Percentiles rank a stretch among this genome's conserved stretches.
Conservation (phyloP, 352 stramenopile species). For the Pseudoperonospora humuli region DNA sequence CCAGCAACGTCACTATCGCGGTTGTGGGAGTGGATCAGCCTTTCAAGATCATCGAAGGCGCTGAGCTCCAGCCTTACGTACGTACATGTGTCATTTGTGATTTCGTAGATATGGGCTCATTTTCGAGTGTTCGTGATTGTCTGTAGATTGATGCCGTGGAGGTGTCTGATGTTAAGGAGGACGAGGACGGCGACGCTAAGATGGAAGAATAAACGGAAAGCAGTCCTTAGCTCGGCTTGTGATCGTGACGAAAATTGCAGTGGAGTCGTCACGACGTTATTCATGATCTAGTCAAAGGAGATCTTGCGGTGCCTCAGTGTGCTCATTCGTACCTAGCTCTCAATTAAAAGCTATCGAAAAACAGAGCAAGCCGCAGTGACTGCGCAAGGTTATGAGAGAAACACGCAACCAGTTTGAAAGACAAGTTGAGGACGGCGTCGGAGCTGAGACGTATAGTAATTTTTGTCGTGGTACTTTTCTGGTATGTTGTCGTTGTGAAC, state of each 20-base stretch:
- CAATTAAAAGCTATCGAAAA: conserved; percentile 7
- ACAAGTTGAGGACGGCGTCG: conserved; percentile 6
- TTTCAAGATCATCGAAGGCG: conserved; percentile 92
- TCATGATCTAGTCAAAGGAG: conserved; percentile 3
- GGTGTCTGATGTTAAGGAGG: conserved; percentile 71
- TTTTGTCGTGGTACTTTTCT: conserved; percentile 1
- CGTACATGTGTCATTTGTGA: neutral
- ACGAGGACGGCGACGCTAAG: conserved; percentile 72
- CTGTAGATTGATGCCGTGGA: conserved; percentile 79
- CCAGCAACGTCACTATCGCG: conserved; percentile 88
- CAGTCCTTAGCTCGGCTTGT: conserved; percentile 2
- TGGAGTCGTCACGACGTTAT: neutral
- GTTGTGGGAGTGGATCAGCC: conserved; percentile 92
- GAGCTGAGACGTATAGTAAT: neutral
- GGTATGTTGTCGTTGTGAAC: conserved; percentile 4
- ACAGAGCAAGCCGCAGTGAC: conserved; percentile 6
- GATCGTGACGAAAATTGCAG: conserved; percentile 3
- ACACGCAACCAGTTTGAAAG: conserved; percentile 29
- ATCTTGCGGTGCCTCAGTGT: conserved; percentile 3
- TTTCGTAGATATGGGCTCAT: neutral
- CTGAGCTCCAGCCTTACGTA: conserved; percentile 92
- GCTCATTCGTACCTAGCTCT: conserved; percentile 6
- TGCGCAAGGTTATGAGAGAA: conserved; percentile 17
- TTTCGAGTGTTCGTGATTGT: neutral
- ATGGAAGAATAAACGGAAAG: conserved; percentile 63